These are phyloP conservation scores for Lanzia echinophila DNA, from an alignment of 2,329 filamentous ascomycete species.

Conservation along the genomic window DNA sequence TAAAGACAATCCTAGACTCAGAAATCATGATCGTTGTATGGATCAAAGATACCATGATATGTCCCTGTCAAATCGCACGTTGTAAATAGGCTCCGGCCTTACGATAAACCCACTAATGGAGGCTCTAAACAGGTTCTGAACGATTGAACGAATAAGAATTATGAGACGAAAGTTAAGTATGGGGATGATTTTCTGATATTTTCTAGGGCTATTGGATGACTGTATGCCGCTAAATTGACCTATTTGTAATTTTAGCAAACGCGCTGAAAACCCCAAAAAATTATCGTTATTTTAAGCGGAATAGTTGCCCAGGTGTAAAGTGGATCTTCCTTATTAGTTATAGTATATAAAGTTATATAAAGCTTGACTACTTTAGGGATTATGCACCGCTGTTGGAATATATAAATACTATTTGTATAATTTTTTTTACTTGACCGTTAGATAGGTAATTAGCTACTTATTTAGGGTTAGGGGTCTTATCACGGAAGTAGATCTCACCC, in stretches of 20 bases:
- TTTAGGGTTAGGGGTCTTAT: too few species aligned
- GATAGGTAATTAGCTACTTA: too few species aligned
- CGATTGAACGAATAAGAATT: background rate
- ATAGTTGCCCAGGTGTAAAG: background rate
- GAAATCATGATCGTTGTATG: background rate
- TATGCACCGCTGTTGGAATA: too few species aligned
- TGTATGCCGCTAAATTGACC: background rate
- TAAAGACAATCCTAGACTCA: too few species aligned
- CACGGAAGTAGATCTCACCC: background rate
- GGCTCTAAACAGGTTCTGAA: background rate
- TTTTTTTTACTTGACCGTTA: background rate
- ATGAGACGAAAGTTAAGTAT: background rate
- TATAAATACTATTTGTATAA: background rate
- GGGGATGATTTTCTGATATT: background rate
- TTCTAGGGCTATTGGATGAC: too few species aligned
- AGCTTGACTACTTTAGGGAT: too few species aligned
- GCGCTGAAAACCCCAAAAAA: background rate
- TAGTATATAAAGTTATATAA: background rate
- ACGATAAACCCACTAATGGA: background rate
- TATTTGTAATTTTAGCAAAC: background rate
- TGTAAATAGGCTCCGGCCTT: background rate
- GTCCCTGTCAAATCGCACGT: slow-evolving; percentile 1
- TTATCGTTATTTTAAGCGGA: background rate
- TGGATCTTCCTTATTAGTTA: background rate
- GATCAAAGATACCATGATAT: slow-evolving; percentile 1